Conservation (phyloP, 805 yeast species). For the Kodamaea restingae region DNA sequence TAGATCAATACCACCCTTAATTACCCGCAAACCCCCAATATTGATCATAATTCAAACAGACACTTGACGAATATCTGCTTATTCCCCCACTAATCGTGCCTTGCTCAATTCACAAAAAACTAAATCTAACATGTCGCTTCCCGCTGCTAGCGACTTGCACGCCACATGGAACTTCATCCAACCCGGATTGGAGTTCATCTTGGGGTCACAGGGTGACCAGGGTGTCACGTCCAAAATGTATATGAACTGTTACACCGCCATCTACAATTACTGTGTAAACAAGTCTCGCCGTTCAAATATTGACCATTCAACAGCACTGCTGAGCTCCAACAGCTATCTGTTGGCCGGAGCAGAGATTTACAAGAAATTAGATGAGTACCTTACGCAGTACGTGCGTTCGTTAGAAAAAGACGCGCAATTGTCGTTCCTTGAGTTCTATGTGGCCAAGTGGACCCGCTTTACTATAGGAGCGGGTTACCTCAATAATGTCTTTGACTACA, state of each 20-base stretch:
- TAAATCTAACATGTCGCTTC: constrained; percentile 27
- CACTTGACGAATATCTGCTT: too few species aligned
- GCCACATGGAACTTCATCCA: constrained; percentile 78
- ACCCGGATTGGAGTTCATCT: constrained; percentile 66
- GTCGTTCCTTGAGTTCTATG: constrained; percentile 75
- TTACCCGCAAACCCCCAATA: too few species aligned
- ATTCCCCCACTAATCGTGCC: neutral
- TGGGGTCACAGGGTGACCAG: constrained; percentile 64
- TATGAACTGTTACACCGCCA: constrained; percentile 87
- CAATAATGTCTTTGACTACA: constrained; percentile 90
- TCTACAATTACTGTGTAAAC: constrained; percentile 88
- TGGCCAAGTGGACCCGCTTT: constrained; percentile 82
- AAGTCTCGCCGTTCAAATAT: constrained; percentile 47
- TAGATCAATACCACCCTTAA: too few species aligned
- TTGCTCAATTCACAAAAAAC: constrained; percentile 2
- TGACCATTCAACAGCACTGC: constrained; percentile 16
- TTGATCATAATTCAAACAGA: too few species aligned
- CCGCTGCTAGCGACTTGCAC: constrained; percentile 56
- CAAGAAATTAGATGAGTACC: constrained; percentile 61
- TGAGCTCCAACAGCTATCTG: constrained; percentile 29
- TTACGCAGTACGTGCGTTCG: constrained; percentile 53
- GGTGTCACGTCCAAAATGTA: constrained; percentile 68
- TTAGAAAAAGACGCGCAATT: constrained; percentile 52
- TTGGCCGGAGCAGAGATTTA: constrained; percentile 91
- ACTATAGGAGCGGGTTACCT: constrained; percentile 88